Evolutionary conservation across 2,329 filamentous ascomycete genomes (phyloP).

Genomic region (Xylariales sp.): DNA sequence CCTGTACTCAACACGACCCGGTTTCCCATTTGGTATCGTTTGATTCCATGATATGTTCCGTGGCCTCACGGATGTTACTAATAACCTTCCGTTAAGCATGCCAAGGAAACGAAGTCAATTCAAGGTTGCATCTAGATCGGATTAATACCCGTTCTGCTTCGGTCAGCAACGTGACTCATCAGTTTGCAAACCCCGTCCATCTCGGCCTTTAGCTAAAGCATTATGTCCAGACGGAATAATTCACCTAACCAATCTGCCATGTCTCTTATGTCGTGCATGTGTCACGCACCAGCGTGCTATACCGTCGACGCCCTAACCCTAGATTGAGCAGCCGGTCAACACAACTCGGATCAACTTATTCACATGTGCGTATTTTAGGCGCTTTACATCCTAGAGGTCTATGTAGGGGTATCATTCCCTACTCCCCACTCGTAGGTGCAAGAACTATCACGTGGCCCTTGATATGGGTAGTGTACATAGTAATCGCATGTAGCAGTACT

Average conservation of each 20-base stretch:
- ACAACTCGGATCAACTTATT: neutral
- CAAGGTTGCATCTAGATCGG: neutral
- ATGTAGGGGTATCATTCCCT: too few species aligned
- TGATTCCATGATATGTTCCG: neutral
- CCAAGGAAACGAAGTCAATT: neutral
- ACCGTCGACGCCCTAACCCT: too few species aligned
- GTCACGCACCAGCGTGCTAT: too few species aligned
- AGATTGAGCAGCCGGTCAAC: neutral
- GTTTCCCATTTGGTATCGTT: neutral
- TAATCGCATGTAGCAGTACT: neutral
- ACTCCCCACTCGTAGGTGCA: too few species aligned
- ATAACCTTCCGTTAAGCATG: neutral
- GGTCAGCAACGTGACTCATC: neutral
- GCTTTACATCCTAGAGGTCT: too few species aligned
- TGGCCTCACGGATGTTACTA: neutral
- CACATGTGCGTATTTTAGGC: too few species aligned
- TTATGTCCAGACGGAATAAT: neutral
- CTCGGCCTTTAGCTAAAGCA: neutral
- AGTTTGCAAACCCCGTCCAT: neutral
- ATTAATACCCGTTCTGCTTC: neutral
- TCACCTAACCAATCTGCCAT: neutral
- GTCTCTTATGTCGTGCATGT: neutral
- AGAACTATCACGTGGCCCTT: too few species aligned
- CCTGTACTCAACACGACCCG: conserved; percentile 14
- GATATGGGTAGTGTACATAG: neutral